Evolutionary conservation across 352 stramenopile species (phyloP), one percentile per base, ranked within the genome.

Genomic region (Elongisporangium anandrum): DNA sequence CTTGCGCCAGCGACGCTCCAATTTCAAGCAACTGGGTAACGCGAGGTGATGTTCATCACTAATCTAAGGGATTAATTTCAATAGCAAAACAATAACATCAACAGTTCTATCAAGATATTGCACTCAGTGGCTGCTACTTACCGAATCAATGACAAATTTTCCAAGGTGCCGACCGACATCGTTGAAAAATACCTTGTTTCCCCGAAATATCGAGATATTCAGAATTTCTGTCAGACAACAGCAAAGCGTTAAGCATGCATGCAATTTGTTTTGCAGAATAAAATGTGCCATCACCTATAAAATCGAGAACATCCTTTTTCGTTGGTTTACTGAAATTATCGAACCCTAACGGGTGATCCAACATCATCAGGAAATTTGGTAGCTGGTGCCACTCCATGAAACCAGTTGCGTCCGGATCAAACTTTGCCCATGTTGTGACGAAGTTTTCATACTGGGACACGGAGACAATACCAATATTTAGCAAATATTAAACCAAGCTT

Each of bases 321-420:
- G 69, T 73, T 17, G 72, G 62, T 26, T 72, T 74, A 48, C 64
- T 60, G 22, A 59, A 51, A 5, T 56, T 63, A 13, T 75, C 78
- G 29, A 95, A 79, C 15, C 85, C 87, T 70, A 96, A 79, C 2
- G 88, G 86, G 57, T 73, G 72, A 3, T 79, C 64, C 15, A 96
- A 65, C 15, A 73, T 69, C 12, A 75, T 56, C 22, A 97, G 61
- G 54, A 96, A 90, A 10, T 59, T 64, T 23, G 81, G 66, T 0
- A 96, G 52, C 13, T 83, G 21, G 47, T 91, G 70, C 65, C 83
- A 90, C 16, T 87, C 71, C 6, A 97, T 79, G 49, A 90, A 93
- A 3, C 81, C 85, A 7, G 85, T 95, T 34, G 87, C 90, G 39
- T 94, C 73, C 3, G 87, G 86, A 56, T 97, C 91, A 63, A 90